phyloP scores from a whole-genome alignment of 306 rosid species.

The Coriaria nepalensis region DNA sequence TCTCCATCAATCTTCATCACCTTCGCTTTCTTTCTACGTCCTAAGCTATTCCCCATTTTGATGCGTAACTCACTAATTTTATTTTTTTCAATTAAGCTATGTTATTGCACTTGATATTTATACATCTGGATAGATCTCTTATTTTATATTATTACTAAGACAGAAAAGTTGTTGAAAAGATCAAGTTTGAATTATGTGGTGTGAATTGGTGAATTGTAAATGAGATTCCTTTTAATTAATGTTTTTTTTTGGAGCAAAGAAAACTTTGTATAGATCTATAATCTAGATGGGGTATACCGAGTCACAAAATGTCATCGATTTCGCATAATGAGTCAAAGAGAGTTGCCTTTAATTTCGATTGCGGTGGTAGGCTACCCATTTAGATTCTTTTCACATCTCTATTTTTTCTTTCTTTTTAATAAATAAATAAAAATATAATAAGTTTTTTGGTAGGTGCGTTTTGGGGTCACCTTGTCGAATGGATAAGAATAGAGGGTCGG shows the following conservation, averaged over 20 bases:
- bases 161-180: not conserved
- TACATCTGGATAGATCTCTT: not conserved
- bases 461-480: not conserved
- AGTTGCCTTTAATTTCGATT: not conserved
- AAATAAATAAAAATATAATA: not conserved
- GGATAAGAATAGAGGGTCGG: no score
- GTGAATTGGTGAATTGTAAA: slow-evolving; percentile 7
- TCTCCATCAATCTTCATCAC: slow-evolving; percentile 78
- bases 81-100: not conserved
- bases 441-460: not conserved
- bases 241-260: not conserved
- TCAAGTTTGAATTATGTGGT: not conserved
- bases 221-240: slow-evolving; percentile 6
- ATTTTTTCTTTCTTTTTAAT: not conserved
- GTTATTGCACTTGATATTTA: not conserved
- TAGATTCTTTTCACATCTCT: slow-evolving; percentile 5
- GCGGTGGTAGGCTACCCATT: not conserved
- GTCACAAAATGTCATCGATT: no score
- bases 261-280: no score
- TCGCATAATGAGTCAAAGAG: no score
- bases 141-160: not conserved
- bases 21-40: slow-evolving; percentile 48
- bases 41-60: slow-evolving; percentile 66
- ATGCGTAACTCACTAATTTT: no score
- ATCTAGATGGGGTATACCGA: no score